Base-by-base conservation (phyloP, 495 filamentous ascomycete genomes). In the Bryoglossum gracile region DNA sequence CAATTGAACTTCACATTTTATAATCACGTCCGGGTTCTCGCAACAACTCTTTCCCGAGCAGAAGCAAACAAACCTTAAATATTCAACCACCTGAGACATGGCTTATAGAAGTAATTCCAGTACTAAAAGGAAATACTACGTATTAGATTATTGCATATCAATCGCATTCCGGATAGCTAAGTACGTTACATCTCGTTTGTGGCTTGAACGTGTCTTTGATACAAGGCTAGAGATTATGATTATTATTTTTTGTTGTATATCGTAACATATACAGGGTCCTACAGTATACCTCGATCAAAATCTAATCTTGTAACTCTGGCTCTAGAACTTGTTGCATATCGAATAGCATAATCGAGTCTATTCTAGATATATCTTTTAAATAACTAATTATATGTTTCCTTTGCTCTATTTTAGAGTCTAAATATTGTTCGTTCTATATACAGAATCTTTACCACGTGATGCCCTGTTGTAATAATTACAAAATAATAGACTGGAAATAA, bases 171-270 rank as follows among this genome's bases (percentile, higher is more conserved):
- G 28, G 28, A 32, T 32, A 32, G 28, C 28, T 32, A 32, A 13
- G 28, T 32, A 32, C 13, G 28, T 32, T 32, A 32, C 13, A 32
- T 32, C 28, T 32, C 28, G 40, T 43, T 43, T 43, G 19, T 43
- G 40, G 40, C 40, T 43, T 43, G 40, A 19, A 43, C 40, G 21
- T 43, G 40, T 43, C 40, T 43, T 43, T 28, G 16, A 43, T 43
- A 22, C 24, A 43, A 43, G 21, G 40, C 40, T 43, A 17, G 40
- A 43, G 40, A 43, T 43, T 43, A 19, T 43, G 19, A 43, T 16
- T 43, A 28, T 43, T 43, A 43, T 43, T 43, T 43, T 43, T 43
- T 43, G 24, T 43, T 43, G 19, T 19, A 16, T 43, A 43, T 43
- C 19, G 16, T 43, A 43, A 43, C 8, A 43, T 43, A 43, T 43